phyloP scores from a whole-genome alignment of 352 stramenopile species.

The Lagenidium giganteum region DNA sequence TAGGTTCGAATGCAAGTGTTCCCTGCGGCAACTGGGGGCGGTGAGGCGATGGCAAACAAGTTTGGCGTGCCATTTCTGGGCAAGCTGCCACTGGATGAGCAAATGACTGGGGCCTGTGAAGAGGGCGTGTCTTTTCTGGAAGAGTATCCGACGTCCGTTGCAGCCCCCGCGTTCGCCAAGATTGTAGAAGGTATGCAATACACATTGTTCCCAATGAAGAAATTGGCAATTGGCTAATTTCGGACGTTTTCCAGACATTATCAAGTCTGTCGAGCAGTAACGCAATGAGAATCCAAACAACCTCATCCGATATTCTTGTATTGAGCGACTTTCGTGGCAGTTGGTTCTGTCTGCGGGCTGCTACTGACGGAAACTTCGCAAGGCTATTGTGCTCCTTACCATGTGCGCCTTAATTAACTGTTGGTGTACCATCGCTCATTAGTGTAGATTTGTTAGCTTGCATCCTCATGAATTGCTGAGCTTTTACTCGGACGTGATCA shows the following conservation, averaged over 20 bases:
- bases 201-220: not conserved
- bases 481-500: too few relatives aligned
- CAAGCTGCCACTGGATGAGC: constrained; percentile 95
- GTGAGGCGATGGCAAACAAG: constrained; percentile 93
- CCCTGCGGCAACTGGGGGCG: constrained; percentile 75
- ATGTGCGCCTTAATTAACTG: too few relatives aligned
- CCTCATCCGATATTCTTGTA: too few relatives aligned
- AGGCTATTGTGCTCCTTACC: too few relatives aligned
- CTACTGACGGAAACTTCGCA: too few relatives aligned
- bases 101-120: constrained; percentile 96
- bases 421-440: too few relatives aligned
- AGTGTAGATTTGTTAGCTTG: too few relatives aligned
- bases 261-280: constrained; percentile 50
- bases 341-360: too few relatives aligned
- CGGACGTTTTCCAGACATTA: constrained; percentile 30
- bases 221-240: constrained; percentile 2
- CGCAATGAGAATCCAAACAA: too few relatives aligned
- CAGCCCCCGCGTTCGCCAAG: constrained; percentile 58
- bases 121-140: constrained; percentile 93
- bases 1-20: constrained; percentile 91
- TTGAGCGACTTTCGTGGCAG: too few relatives aligned
- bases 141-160: constrained; percentile 71
- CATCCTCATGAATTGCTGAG: too few relatives aligned
- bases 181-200: constrained; percentile 54
- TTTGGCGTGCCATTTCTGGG: constrained; percentile 97